Percentiles rank a stretch among this genome's conserved stretches.
These are phyloP conservation scores for Oryza rufipogon DNA, from an alignment of 176 grass and related monocot genomes.

Conservation along the genomic window DNA sequence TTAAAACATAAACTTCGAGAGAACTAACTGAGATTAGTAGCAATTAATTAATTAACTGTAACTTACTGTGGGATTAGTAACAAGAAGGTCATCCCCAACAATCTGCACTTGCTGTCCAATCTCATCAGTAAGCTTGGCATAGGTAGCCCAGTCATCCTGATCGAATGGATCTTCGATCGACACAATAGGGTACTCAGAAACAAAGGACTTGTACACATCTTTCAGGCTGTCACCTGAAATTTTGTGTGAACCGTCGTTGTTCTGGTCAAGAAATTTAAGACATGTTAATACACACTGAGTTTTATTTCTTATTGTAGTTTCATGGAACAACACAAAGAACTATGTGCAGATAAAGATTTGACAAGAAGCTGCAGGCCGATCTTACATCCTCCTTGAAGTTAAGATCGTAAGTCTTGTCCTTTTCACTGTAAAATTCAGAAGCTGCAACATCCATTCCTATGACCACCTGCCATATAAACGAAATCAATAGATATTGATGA, in stretches of 20 bases:
- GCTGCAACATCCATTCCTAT: conserved; percentile 99
- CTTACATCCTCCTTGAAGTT: conserved; percentile 93
- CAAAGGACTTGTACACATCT: conserved; percentile 86
- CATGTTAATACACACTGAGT: background rate
- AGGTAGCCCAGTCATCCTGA: conserved; percentile 91
- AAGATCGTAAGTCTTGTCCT: conserved; percentile 81
- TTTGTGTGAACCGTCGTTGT: conserved; percentile 82
- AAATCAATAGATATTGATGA: background rate
- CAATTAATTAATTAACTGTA: background rate
- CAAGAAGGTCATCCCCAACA: conserved; percentile 95
- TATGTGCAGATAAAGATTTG: background rate
- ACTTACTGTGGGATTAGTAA: conserved; percentile 91
- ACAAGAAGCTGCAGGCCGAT: background rate
- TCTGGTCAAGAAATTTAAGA: conserved; percentile 45
- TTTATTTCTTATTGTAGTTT: background rate
- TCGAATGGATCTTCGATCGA: conserved; percentile 94
- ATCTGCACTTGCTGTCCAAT: conserved; percentile 88
- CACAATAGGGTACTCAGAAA: conserved; percentile 88
- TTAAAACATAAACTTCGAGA: background rate
- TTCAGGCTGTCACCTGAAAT: conserved; percentile 79
- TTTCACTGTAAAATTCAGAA: conserved; percentile 83
- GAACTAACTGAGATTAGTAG: background rate
- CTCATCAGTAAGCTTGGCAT: conserved; percentile 85
- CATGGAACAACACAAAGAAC: background rate
- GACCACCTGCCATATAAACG: conserved; percentile 57